Percentiles rank a stretch among this genome's conserved stretches.
Evolutionary conservation across 1,139 yeast genomes (phyloP).

Genomic region (Hemisphaericaspora subhashii): DNA sequence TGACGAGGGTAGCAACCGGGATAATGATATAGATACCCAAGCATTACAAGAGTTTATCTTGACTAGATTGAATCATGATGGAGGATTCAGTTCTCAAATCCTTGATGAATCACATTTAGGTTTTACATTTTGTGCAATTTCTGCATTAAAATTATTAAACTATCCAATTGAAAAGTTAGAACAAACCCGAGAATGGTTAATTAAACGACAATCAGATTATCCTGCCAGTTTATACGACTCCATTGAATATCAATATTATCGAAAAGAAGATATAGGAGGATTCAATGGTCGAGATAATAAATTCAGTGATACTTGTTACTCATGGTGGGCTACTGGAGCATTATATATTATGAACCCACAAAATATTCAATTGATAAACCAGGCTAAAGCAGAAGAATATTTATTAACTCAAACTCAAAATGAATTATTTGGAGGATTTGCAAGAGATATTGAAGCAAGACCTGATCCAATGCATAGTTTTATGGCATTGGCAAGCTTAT

Average conservation of each 20-base stretch:
- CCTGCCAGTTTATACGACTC: constrained; percentile 23
- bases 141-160: constrained; percentile 53
- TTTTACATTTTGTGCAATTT: constrained; percentile 81
- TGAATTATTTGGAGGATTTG: constrained; percentile 73
- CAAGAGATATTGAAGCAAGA: constrained; percentile 56
- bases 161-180: constrained; percentile 24
- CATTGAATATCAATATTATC: constrained; percentile 35
- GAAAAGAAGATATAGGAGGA: constrained; percentile 62
- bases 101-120: constrained; percentile 83
- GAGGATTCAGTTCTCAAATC: constrained; percentile 54
- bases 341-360: constrained; percentile 40
- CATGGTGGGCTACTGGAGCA: constrained; percentile 82
- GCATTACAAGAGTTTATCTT: constrained; percentile 41
- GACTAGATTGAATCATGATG: constrained; percentile 52
- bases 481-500: constrained; percentile 58
- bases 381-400: constrained; percentile 39
- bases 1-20: constrained; percentile 26
- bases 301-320: constrained; percentile 85
- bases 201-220: constrained; percentile 60
- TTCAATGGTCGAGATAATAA: constrained; percentile 89
- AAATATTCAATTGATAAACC: constrained; percentile 35
- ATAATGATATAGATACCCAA: constrained; percentile 44
- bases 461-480: constrained; percentile 77
- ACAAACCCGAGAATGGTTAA: constrained; percentile 55
- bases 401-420: constrained; percentile 66